Conservation (phyloP, 2,329 filamentous ascomycete species). For the Botrytis medusae region DNA sequence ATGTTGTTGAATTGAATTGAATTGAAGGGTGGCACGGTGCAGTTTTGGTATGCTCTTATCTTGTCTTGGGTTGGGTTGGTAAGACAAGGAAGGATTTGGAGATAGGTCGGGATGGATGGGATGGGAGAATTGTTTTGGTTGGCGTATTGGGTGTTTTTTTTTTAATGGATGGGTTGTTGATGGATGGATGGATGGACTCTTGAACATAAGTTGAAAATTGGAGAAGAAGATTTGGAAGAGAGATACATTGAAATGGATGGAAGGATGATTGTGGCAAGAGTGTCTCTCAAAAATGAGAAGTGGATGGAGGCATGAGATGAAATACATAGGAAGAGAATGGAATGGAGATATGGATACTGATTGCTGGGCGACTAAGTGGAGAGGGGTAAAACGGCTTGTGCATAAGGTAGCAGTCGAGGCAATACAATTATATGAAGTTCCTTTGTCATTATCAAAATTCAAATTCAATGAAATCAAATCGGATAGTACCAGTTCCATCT, state of each 20-base stretch:
- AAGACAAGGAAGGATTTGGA: conserved; percentile 1
- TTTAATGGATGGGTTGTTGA: not conserved
- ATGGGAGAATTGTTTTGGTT: not conserved
- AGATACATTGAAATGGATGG: not conserved
- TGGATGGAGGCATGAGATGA: not conserved
- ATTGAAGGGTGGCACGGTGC: conserved; percentile 1
- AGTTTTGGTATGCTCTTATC: conserved; percentile 8
- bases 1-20: conserved; percentile 14
- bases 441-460: conserved; percentile 15
- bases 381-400: not conserved
- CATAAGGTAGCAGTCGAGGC: conserved; percentile 13
- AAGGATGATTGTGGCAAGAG: not conserved
- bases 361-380: not conserved
- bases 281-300: not conserved
- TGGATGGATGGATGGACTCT: not conserved
- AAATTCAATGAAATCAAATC: not conserved
- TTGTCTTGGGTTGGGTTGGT: not conserved
- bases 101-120: conserved; percentile 11
- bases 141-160: conserved; percentile 14
- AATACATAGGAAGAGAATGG: conserved; percentile 7
- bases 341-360: not conserved
- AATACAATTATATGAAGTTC: conserved; percentile 21
- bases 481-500: not conserved
- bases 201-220: conserved; percentile 14
- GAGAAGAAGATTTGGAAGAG: not conserved